Base-by-base conservation (phyloP, 1,284 basidiomycete species). In the Porogramme epimiltina region DNA sequence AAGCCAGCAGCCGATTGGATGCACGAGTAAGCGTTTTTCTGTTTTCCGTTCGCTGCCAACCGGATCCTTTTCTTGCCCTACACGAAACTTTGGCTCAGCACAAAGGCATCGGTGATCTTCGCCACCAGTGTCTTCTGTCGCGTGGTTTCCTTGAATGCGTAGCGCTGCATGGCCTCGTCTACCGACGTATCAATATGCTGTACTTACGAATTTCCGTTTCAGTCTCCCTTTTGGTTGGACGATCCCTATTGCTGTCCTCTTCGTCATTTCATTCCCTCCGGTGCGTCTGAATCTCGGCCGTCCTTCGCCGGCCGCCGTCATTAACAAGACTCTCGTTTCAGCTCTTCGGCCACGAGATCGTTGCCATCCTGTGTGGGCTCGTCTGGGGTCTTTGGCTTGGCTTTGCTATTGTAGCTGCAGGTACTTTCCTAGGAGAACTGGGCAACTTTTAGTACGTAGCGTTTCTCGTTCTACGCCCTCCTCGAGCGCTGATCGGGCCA, bases 181-280 rank as follows among this genome's bases (percentile, higher is more conserved):
- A 25, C 11, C n/a, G n/a, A n/a, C n/a, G n/a, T n/a, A n/a, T n/a
- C n/a, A n/a, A n/a, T n/a, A n/a, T n/a, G n/a, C n/a, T n/a, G n/a
- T n/a, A n/a, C n/a, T n/a, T n/a, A n/a, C n/a, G n/a, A n/a, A n/a
- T 31, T 5, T 37, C 34, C n/a, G 8, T 11, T 18, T 13, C 54
- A 72, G 70, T 33, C 56, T 71, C 15, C 66, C 66, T 1, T 68
- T 56, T 37, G 93, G 93, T 18, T 95, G 86, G 86, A 68, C 88
- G 16, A 91, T 96, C 39, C 93, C 93, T 1, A 91, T 95, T 43
- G 89, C 72, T 40, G 75, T 93, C 45, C 73, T 91, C 23, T 88
- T 92, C 64, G 74, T 92, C 58, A 82, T 92, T 34, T 89, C 87
- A 0, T 88, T 90, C 67, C 87, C 87, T 55, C 88, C 86, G 1